Base-by-base conservation (phyloP, 2,329 filamentous ascomycete species). In the Pyrenophora graminea region DNA sequence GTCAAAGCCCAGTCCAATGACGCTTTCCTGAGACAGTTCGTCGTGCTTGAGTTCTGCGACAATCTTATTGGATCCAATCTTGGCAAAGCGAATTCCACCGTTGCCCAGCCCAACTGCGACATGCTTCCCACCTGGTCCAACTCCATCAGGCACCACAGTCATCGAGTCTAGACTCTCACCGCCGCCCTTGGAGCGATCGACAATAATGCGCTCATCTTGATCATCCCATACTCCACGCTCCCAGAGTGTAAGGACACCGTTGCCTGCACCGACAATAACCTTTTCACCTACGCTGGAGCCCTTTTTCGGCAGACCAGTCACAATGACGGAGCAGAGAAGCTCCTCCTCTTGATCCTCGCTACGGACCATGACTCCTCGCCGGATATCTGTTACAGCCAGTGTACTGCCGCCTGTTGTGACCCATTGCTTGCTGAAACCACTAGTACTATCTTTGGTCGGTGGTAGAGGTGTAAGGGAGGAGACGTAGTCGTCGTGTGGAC, bases 291-390 rank as follows among this genome's bases (percentile, higher is more conserved):
- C 88, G 64, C 85, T 87, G 6, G 81, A 81, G 25, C 82, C 83
- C 51, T 85, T 86, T 25, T 87, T 85, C 0, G 89, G 85, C 54
- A 96, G 75, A 0, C 91, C 91, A 0, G 86, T 83, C 15, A 97
- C 85, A 67, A 91, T 90, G 39, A 85, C 79, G 1, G 89, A 88
- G 65, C 88, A 89, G n/a, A 97, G 80, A 51, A 97, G 77, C 74
- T 97, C 91, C 59, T 97, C 92, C 64, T 95, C 94, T 70, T 97
- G 94, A 66, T 97, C 91, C 68, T 97, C 94, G 61, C 91, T 96
- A 53, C 88, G 88, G 3, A 92, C 88, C 37, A 97, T 77, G 5
- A 97, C 90, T 12, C 93, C 93, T 40, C 90, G 82, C 19, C 93
- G 85, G 38, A 97, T 79, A 70, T 99, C 94, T 0, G 91, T 96